Evolutionary conservation across 1,284 basidiomycete genomes (phyloP).

Genomic region (Leucoagaricus sp.): DNA sequence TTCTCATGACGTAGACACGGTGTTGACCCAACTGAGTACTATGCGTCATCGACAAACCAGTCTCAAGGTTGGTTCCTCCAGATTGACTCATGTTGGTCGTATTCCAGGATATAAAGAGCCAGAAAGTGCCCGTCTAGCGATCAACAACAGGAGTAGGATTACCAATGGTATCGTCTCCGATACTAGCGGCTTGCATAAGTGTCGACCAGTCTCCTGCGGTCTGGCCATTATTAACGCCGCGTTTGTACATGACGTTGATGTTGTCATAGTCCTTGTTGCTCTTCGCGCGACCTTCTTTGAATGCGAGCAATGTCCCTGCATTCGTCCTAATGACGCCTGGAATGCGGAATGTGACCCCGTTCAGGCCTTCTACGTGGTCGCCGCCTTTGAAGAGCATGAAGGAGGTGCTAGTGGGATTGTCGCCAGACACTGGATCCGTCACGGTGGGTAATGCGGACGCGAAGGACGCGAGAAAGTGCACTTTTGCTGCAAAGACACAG

Average conservation of each 20-base stretch:
- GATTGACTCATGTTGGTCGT: neutral
- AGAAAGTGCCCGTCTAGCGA: neutral
- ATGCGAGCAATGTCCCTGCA: neutral
- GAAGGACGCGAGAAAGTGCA: neutral
- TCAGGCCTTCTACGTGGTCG: neutral
- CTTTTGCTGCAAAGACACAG: neutral
- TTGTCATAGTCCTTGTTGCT: neutral
- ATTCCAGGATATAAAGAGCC: neutral
- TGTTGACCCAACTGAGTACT: neutral
- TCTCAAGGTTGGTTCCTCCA: neutral
- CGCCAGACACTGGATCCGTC: neutral
- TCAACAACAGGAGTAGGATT: constrained; percentile 2
- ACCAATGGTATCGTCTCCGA: constrained; percentile 5
- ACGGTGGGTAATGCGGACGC: neutral
- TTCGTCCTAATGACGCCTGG: neutral
- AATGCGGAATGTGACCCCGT: neutral
- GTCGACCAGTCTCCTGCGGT: neutral
- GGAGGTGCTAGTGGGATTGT: neutral
- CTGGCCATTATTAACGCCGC: neutral
- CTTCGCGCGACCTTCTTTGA: neutral
- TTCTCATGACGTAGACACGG: neutral
- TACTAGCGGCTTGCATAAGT: neutral
- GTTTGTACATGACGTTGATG: neutral
- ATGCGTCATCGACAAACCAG: neutral
- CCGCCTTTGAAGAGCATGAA: neutral